Base-by-base conservation (phyloP, 2,329 filamentous ascomycete genomes). In the Dactylellina parvicollis region DNA sequence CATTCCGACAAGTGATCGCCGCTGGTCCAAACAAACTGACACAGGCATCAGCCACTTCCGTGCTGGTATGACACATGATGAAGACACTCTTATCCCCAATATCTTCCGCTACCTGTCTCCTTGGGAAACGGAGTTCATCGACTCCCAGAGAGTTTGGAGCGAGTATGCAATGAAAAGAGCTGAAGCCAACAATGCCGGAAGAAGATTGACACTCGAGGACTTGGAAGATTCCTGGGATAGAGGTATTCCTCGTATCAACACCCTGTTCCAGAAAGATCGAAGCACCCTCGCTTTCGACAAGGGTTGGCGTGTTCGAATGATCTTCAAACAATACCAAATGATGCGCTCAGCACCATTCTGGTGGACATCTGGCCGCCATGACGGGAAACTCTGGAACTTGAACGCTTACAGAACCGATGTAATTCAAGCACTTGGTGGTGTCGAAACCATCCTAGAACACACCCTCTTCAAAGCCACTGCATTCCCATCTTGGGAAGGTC, bases 261-360 rank as follows among this genome's bases (percentile, higher is more conserved):
- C 95, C 0, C 85, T 99, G 1, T 99, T 99, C 88, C 95, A 99
- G 80, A 99, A 99, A 81, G 95, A 99, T 78, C 87, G 95, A 78
- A 97, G 92, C 80, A 99, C 95, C 0, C 86, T 99, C 75, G 96
- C 92, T 79, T 99, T 99, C 79, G 95, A 99, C 83, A 99, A 99
- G 83, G 95, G 95, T 61, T 99, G 98, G 89, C 90, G 95, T 77
- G 89, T 93, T 12, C 87, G 95, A 60, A 92, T 94, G 9, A 95
- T 99, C 80, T 99, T 99, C 85, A 99, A 99, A 85, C 89, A 95
- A 28, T 99, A 98, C 80, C 94, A 98, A 81, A 85, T 98, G 73
- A 98, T 99, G 94, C 97, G 96, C 87, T 96, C 90, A 82, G 97
- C 98, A 80, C 95, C 95, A 0, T 98, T 98, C 85, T 97, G 93